A percentile compares a stretch with the other conserved stretches of the same genome.
phyloP scores from a whole-genome alignment of 495 filamentous ascomycete genomes.

The Gamarada debralockiae region DNA sequence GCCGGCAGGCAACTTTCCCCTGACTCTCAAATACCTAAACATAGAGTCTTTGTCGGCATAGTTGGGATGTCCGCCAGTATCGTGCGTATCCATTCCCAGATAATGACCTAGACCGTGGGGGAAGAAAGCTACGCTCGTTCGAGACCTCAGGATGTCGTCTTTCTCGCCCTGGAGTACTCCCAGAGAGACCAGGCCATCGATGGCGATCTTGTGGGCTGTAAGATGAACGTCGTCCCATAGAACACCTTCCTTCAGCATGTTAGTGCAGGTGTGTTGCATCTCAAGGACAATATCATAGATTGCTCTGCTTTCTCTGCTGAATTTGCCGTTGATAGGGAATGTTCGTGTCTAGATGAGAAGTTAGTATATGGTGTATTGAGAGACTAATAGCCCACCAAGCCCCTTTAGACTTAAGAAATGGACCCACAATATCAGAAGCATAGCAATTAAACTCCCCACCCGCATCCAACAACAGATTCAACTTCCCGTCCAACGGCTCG shows the following conservation, averaged over 20 bases:
- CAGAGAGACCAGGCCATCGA: conserved; percentile 69
- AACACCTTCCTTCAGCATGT: conserved; percentile 67
- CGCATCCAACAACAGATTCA: conserved; percentile 78
- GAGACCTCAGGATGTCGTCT: conserved; percentile 67
- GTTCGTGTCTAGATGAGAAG: conserved; percentile 57
- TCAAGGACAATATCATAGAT: conserved; percentile 84
- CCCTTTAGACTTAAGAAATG: background rate
- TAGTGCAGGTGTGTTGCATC: conserved; percentile 80
- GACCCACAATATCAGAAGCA: conserved; percentile 67
- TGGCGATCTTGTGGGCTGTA: conserved; percentile 75
- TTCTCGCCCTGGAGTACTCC: conserved; percentile 68
- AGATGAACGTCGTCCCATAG: conserved; percentile 84
- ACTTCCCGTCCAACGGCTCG: conserved; percentile 59
- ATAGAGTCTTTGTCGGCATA: conserved; percentile 80
- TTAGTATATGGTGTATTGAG: background rate
- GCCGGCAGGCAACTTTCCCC: conserved; percentile 68
- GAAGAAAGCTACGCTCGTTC: conserved; percentile 84
- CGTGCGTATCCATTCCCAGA: conserved; percentile 92
- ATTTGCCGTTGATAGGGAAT: conserved; percentile 77
- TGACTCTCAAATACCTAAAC: conserved; percentile 81
- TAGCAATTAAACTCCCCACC: conserved; percentile 79
- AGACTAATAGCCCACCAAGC: background rate
- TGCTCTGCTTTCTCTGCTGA: conserved; percentile 63
- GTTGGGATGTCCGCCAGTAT: conserved; percentile 83
- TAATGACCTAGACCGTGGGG: conserved; percentile 89